These are phyloP conservation scores for Nymphaea colorata DNA, from an alignment of 164 flowering plant species.

Conservation along the genomic window DNA sequence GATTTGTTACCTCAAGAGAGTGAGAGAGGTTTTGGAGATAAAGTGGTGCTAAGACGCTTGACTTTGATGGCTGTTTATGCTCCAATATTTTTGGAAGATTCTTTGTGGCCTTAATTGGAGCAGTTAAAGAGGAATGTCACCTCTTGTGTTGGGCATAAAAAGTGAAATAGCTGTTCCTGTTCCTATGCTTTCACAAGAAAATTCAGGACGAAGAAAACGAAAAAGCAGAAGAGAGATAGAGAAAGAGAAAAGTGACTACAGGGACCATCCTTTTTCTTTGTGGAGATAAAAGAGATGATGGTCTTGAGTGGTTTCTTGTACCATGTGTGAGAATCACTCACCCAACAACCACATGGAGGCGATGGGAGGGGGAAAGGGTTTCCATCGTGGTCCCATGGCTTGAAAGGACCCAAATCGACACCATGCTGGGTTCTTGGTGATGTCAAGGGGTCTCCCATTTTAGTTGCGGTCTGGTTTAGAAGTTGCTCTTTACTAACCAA, in stretches of 20 bases:
- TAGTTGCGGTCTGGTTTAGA: no score
- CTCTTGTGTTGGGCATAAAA: not conserved
- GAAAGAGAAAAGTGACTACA: not conserved
- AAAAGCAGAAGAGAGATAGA: no score
- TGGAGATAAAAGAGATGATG: not conserved
- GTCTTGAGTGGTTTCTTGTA: not conserved
- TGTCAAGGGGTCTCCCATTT: no score
- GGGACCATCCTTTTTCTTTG: not conserved
- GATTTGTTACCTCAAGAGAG: not conserved
- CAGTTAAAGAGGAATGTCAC: conserved; percentile 9
- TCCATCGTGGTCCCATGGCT: not conserved
- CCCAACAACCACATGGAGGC: not conserved
- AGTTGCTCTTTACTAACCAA: no score
- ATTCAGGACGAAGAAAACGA: no score
- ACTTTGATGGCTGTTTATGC: conserved; percentile 10
- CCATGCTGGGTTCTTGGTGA: no score
- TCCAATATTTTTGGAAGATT: conserved; percentile 62
- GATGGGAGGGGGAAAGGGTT: not conserved
- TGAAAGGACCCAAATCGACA: no score
- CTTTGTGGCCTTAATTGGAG: conserved; percentile 15
- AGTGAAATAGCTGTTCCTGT: not conserved
- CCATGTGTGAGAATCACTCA: not conserved
- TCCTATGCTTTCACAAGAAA: not conserved
- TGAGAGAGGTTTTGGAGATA: not conserved
- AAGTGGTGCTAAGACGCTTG: not conserved